phyloP scores from a whole-genome alignment of 2,329 filamentous ascomycete species.

The Microdochium paspali region DNA sequence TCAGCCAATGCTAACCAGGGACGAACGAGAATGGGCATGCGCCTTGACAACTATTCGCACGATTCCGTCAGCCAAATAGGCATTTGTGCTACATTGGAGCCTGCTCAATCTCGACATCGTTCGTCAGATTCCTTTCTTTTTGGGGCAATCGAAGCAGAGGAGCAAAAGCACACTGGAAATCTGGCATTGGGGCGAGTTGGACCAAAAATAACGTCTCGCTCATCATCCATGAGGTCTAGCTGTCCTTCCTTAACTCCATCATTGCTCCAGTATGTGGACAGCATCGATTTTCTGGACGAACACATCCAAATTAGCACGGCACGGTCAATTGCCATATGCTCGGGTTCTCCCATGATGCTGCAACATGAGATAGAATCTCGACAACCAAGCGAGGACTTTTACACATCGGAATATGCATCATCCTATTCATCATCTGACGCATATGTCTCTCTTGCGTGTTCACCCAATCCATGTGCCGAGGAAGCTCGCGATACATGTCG shows the following conservation, averaged over 20 bases:
- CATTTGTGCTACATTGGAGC: too few species aligned
- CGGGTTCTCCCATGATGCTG: conserved; percentile 3
- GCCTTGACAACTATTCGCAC: too few species aligned
- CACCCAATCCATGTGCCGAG: too few species aligned
- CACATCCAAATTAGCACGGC: conserved; percentile 17
- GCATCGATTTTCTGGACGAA: conserved; percentile 20
- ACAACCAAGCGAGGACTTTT: not conserved
- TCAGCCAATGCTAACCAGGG: too few species aligned
- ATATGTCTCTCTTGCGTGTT: too few species aligned
- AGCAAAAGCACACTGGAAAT: conserved; percentile 6
- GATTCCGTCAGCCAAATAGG: too few species aligned
- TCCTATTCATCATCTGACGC: conserved; percentile 13
- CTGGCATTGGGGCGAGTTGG: conserved; percentile 13
- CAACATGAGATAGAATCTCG: conserved; percentile 8
- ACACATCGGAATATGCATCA: conserved; percentile 17
- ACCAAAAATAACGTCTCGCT: conserved; percentile 14
- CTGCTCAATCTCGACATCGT: too few species aligned
- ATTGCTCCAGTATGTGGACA: conserved; percentile 18
- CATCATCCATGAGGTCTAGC: conserved; percentile 14
- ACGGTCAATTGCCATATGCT: conserved; percentile 9
- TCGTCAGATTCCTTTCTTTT: too few species aligned
- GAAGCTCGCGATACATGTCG: too few species aligned
- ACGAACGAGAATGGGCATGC: too few species aligned
- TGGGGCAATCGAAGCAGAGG: too few species aligned
- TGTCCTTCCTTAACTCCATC: conserved; percentile 22